These are phyloP conservation scores for Brassica cretica DNA, from an alignment of 345 rosid genomes.

Conservation along the genomic window DNA sequence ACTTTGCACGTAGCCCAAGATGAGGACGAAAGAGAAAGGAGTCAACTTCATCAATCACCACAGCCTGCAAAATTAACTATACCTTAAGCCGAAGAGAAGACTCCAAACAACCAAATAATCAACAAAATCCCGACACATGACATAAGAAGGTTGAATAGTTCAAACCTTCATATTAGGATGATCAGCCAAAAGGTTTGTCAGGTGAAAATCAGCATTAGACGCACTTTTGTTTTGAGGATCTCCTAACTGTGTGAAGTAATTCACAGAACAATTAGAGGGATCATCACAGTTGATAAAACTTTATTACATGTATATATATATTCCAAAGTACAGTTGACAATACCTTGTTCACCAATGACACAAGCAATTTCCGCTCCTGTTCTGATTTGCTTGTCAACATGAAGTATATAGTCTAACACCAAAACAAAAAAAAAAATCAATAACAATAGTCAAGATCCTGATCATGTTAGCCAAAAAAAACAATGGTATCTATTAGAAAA, in stretches of 20 bases:
- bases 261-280: slow-evolving; percentile 14
- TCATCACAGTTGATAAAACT: background rate
- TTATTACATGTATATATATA: background rate
- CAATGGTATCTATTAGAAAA: background rate
- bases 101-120: background rate
- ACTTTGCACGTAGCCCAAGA: slow-evolving; percentile 78
- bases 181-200: slow-evolving; percentile 83
- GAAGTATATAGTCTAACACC: slow-evolving; percentile 67
- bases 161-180: slow-evolving; percentile 98
- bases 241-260: slow-evolving; percentile 65
- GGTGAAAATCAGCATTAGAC: slow-evolving; percentile 90
- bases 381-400: slow-evolving; percentile 86
- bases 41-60: slow-evolving; percentile 92
- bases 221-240: slow-evolving; percentile 97
- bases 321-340: slow-evolving; percentile 3
- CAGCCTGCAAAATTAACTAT: slow-evolving; percentile 55
- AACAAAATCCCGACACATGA: background rate
- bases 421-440: background rate
- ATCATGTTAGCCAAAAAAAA: background rate
- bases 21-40: slow-evolving; percentile 88
- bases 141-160: slow-evolving; percentile 11
- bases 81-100: slow-evolving; percentile 22
- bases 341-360: slow-evolving; percentile 89
- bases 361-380: slow-evolving; percentile 86
- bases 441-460: background rate